phyloP scores from a whole-genome alignment of 1,139 yeast genomes.

The Nakaseomyces delphensis region DNA sequence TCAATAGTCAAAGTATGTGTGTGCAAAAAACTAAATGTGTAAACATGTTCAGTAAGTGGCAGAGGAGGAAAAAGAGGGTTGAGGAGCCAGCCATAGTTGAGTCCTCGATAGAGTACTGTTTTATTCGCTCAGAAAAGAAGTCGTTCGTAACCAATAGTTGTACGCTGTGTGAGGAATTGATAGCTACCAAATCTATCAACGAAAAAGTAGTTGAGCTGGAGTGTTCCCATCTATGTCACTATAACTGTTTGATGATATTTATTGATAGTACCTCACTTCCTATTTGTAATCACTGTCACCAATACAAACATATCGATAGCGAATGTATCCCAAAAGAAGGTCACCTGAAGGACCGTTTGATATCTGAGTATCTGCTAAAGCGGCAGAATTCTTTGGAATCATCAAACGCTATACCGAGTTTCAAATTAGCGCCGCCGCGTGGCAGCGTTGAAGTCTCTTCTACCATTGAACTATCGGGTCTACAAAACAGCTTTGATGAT shows the following conservation, averaged over 20 bases:
- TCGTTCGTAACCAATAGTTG: slow-evolving; percentile 27
- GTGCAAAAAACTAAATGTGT: not conserved
- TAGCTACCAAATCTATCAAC: slow-evolving; percentile 25
- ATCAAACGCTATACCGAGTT: not conserved
- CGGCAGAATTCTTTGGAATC: slow-evolving; percentile 4
- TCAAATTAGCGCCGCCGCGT: not conserved
- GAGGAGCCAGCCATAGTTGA: not conserved
- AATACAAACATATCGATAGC: slow-evolving; percentile 14
- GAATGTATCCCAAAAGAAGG: slow-evolving; percentile 26
- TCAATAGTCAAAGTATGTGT: not conserved
- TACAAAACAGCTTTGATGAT: no score
- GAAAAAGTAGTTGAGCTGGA: slow-evolving; percentile 29
- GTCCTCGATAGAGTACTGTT: not conserved
- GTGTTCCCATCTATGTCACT: slow-evolving; percentile 30
- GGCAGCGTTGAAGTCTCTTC: not conserved
- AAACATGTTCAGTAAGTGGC: not conserved
- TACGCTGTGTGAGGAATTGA: slow-evolving; percentile 29
- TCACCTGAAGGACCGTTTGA: slow-evolving; percentile 21
- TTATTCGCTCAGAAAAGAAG: slow-evolving; percentile 15
- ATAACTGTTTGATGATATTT: slow-evolving; percentile 26
- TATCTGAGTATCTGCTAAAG: slow-evolving; percentile 16
- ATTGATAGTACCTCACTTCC: slow-evolving; percentile 13
- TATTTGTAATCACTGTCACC: slow-evolving; percentile 20
- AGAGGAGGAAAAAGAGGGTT: not conserved
- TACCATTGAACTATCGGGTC: not conserved